phyloP scores from a whole-genome alignment of 2,329 filamentous ascomycete species.

The Penicillium palitans region DNA sequence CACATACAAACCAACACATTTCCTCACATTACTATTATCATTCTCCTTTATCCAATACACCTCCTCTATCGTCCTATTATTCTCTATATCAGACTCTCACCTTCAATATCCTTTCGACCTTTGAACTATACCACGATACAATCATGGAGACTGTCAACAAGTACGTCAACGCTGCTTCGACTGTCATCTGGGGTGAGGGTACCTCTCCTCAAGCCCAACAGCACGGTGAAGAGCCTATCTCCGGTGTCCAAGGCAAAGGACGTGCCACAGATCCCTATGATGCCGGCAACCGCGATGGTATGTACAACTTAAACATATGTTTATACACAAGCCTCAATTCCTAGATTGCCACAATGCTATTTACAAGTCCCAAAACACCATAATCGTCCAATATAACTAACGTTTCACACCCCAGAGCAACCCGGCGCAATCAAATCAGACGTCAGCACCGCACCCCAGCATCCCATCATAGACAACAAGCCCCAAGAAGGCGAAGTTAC shows the following conservation, averaged over 20 bases:
- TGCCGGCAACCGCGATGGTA: constrained; percentile 70
- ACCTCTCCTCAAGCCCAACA: constrained; percentile 29
- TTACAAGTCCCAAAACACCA: neutral
- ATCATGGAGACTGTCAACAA: constrained; percentile 65
- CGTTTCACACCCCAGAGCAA: constrained; percentile 25
- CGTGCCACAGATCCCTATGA: constrained; percentile 72
- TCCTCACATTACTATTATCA: neutral
- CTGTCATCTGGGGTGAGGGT: constrained; percentile 52
- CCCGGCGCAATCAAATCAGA: constrained; percentile 24
- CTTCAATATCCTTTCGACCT: neutral
- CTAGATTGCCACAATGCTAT: neutral
- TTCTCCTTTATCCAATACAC: neutral
- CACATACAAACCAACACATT: neutral
- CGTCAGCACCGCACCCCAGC: constrained; percentile 25
- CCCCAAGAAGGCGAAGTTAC: neutral
- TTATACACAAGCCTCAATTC: neutral
- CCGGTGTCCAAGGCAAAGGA: constrained; percentile 68
- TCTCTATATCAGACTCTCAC: neutral
- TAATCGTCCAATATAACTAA: neutral
- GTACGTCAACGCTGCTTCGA: constrained; percentile 52
- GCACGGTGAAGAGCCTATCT: constrained; percentile 65
- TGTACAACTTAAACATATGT: constrained; percentile 14
- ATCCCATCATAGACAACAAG: constrained; percentile 13
- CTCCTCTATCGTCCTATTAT: neutral
- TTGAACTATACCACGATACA: neutral